phyloP scores from a whole-genome alignment of 1,139 yeast species.

The Wickerhamomyces sp. region DNA sequence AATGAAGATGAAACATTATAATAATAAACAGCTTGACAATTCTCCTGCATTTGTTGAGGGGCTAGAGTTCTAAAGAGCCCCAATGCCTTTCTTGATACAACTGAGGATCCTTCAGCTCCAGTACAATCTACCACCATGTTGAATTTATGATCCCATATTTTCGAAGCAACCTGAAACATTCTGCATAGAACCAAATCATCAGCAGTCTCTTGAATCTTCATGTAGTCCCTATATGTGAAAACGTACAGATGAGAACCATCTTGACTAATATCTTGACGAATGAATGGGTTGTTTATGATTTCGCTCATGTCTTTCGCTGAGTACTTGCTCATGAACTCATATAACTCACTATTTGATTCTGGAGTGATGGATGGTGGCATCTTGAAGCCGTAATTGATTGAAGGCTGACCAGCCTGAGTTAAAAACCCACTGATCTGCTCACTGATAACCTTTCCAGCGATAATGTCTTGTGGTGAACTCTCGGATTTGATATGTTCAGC shows the following conservation, averaged over 20 bases:
- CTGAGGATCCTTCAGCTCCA: conserved; percentile 39
- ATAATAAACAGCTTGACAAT: conserved; percentile 53
- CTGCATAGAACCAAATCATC: conserved; percentile 55
- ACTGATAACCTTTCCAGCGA: conserved; percentile 7
- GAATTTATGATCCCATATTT: conserved; percentile 69
- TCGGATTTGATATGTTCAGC: conserved; percentile 29
- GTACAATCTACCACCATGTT: conserved; percentile 68
- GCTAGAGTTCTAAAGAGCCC: conserved; percentile 33
- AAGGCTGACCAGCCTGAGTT: conserved; percentile 38
- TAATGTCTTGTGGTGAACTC: conserved; percentile 24
- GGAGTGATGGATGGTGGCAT: conserved; percentile 47
- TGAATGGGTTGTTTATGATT: conserved; percentile 40
- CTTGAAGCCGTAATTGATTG: conserved; percentile 43
- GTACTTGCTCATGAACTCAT: conserved; percentile 73
- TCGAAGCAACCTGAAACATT: conserved; percentile 61
- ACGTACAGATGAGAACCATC: conserved; percentile 75
- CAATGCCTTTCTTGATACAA: conserved; percentile 26
- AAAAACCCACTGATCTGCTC: conserved; percentile 23
- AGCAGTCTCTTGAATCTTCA: conserved; percentile 38
- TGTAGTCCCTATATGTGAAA: conserved; percentile 42
- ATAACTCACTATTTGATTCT: conserved; percentile 46
- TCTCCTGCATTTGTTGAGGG: conserved; percentile 45
- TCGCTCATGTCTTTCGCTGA: conserved; percentile 49
- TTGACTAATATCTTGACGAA: conserved; percentile 59
- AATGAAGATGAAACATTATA: conserved; percentile 54